A percentile compares a stretch with the other conserved stretches of the same genome.
These are phyloP conservation scores for Inga oerstediana DNA, from an alignment of 306 rosid species.

Conservation along the genomic window DNA sequence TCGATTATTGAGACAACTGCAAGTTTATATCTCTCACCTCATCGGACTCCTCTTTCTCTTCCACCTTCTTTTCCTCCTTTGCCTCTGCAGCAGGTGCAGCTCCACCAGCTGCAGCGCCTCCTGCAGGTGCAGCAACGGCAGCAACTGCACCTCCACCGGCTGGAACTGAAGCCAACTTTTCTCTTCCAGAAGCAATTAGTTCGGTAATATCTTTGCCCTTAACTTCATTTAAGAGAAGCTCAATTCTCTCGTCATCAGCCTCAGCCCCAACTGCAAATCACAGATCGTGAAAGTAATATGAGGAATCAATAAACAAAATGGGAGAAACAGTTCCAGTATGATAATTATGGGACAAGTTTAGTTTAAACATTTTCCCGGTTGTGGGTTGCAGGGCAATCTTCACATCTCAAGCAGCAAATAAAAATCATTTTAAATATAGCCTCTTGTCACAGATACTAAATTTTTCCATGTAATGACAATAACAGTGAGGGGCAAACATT, in stretches of 20 bases:
- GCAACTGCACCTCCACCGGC: conserved; percentile 65
- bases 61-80: conserved; percentile 77
- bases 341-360: neutral
- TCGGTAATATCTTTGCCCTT: conserved; percentile 66
- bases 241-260: conserved; percentile 50
- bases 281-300: neutral
- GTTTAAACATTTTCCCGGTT: neutral
- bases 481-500: neutral
- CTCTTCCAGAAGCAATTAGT: conserved; percentile 71
- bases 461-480: neutral
- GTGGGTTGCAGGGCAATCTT: neutral
- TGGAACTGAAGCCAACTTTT: conserved; percentile 69
- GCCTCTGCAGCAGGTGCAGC: conserved; percentile 66
- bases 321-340: neutral
- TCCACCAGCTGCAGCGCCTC: conserved; percentile 47
- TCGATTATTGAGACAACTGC: neutral
- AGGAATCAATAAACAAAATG: neutral
- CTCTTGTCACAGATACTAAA: neutral
- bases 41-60: conserved; percentile 80
- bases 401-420: neutral
- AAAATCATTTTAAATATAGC: neutral
- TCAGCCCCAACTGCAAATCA: conserved; percentile 65
- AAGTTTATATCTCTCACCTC: conserved; percentile 51
- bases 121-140: conserved; percentile 47
- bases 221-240: conserved; percentile 56